These are phyloP conservation scores for Strobilomyces dryophilus DNA, from an alignment of 768 basidiomycete genomes.

Conservation along the genomic window DNA sequence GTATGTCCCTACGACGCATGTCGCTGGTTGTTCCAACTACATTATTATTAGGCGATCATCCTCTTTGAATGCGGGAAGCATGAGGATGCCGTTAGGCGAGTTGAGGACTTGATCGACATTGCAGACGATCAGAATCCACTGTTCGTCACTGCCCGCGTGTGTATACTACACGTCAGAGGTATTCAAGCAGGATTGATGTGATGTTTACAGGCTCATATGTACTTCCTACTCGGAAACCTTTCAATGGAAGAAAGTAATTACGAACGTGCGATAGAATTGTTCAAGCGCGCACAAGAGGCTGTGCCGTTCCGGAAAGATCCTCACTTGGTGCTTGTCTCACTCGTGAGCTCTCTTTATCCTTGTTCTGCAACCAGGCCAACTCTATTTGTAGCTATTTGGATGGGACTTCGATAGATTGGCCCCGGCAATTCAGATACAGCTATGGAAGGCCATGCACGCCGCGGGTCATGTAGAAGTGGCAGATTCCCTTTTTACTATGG, in stretches of 20 bases:
- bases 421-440: background rate
- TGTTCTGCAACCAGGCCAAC: background rate
- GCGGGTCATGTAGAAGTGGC: background rate
- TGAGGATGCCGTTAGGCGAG: background rate
- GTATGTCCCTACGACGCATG: background rate
- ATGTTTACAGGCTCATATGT: background rate
- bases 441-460: background rate
- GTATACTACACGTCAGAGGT: background rate
- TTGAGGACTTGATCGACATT: background rate
- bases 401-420: constrained; percentile 9
- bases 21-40: background rate
- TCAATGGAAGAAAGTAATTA: background rate
- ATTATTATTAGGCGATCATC: background rate
- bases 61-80: constrained; percentile 1
- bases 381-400: constrained; percentile 3
- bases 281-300: background rate
- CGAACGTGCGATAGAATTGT: background rate
- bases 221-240: background rate
- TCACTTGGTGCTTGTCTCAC: background rate
- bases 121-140: background rate
- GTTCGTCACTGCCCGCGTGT: background rate
- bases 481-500: background rate
- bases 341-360: background rate
- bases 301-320: background rate
- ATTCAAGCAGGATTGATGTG: background rate